These are phyloP conservation scores for Penicillium soppii DNA, from an alignment of 495 filamentous ascomycete genomes.

Conservation along the genomic window DNA sequence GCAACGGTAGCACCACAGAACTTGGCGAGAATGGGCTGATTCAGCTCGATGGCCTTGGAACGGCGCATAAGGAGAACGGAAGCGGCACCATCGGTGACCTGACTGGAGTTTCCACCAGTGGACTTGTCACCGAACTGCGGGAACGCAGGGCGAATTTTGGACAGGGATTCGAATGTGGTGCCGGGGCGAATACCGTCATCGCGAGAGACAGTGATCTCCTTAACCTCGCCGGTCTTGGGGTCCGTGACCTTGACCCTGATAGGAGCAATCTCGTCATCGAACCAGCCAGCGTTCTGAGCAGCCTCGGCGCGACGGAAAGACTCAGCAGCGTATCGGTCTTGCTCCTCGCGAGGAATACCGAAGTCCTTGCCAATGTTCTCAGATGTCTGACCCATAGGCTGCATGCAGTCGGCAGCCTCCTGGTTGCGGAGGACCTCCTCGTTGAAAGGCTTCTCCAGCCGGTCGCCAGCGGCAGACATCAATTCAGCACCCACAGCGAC, in stretches of 20 bases:
- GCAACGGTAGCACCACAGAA: conserved; percentile 90
- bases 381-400: conserved; percentile 96
- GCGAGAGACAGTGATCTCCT: conserved; percentile 71
- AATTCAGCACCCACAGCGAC: conserved; percentile 84
- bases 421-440: conserved; percentile 71
- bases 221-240: conserved; percentile 72
- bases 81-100: conserved; percentile 95
- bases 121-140: conserved; percentile 81
- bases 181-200: conserved; percentile 91
- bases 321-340: conserved; percentile 85
- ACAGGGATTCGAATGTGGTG: conserved; percentile 77
- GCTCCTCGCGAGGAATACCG: conserved; percentile 70
- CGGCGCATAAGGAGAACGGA: conserved; percentile 93
- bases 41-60: conserved; percentile 79
- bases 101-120: conserved; percentile 93
- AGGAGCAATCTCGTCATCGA: conserved; percentile 92
- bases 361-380: conserved; percentile 97
- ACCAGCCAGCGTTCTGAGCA: conserved; percentile 90
- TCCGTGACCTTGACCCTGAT: conserved; percentile 80
- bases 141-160: conserved; percentile 90
- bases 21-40: conserved; percentile 91
- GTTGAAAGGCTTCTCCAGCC: conserved; percentile 70
- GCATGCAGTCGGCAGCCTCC: conserved; percentile 81
- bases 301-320: conserved; percentile 81
- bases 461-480: conserved; percentile 74